Evolutionary conservation across 2,329 filamentous ascomycete species (phyloP).

Genomic region (Lachnellula arida): DNA sequence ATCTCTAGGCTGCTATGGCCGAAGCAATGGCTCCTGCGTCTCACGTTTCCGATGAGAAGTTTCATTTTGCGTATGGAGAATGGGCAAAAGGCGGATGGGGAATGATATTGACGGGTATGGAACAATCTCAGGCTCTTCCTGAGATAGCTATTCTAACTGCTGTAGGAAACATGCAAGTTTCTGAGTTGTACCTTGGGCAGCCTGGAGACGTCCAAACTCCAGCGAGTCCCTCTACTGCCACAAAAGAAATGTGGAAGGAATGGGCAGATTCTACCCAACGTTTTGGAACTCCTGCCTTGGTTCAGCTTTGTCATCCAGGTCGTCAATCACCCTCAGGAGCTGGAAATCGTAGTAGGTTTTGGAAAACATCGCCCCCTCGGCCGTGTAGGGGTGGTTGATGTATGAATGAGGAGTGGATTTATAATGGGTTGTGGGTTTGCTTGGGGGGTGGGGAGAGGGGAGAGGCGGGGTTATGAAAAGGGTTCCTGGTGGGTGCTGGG

Average conservation of each 20-base stretch:
- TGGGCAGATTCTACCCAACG: conserved; percentile 34
- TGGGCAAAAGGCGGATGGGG: conserved; percentile 54
- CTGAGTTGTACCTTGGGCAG: conserved; percentile 35
- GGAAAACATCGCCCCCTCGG: conserved; percentile 41
- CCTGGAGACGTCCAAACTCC: conserved; percentile 29
- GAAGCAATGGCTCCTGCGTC: conserved; percentile 38
- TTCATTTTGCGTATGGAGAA: conserved; percentile 43
- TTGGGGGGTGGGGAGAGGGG: too few relatives aligned
- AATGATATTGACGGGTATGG: conserved; percentile 42
- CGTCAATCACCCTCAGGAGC: conserved; percentile 39
- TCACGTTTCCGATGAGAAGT: conserved; percentile 40
- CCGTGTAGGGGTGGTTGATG: conserved; percentile 27
- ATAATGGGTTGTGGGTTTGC: too few relatives aligned
- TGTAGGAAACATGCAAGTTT: conserved; percentile 43
- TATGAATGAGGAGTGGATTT: too few relatives aligned
- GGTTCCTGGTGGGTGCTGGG: too few relatives aligned
- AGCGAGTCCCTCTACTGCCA: conserved; percentile 27
- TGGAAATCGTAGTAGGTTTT: conserved; percentile 34
- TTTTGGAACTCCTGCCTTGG: conserved; percentile 36
- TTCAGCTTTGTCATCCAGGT: conserved; percentile 46
- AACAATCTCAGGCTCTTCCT: neutral
- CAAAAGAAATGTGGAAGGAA: conserved; percentile 35
- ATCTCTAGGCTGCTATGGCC: conserved; percentile 45
- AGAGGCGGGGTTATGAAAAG: too few relatives aligned
- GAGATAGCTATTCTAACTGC: neutral